phyloP scores from a whole-genome alignment of 140 eudicot species.

The Cichorium intybus region DNA sequence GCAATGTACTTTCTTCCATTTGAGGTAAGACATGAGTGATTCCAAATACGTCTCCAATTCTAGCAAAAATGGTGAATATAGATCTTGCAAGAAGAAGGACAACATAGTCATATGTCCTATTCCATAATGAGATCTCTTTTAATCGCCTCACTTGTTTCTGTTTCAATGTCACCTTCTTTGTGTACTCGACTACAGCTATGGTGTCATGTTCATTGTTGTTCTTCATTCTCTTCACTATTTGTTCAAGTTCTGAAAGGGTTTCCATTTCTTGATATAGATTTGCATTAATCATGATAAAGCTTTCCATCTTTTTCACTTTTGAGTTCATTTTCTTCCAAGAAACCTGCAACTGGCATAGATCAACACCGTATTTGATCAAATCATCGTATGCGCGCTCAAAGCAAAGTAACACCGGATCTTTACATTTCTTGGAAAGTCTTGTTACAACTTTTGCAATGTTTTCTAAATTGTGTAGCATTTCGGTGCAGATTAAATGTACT shows the following conservation, averaged over 20 bases:
- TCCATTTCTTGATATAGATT: slow-evolving; percentile 82
- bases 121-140: slow-evolving; percentile 72
- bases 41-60: slow-evolving; percentile 76
- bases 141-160: slow-evolving; percentile 63
- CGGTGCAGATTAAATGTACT: slow-evolving; percentile 54
- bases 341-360: slow-evolving; percentile 62
- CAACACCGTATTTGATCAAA: slow-evolving; percentile 45
- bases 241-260: slow-evolving; percentile 67
- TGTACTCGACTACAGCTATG: slow-evolving; percentile 45
- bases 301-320: slow-evolving; percentile 73
- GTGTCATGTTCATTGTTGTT: slow-evolving; percentile 42
- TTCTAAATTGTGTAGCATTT: slow-evolving; percentile 55
- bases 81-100: slow-evolving; percentile 69
- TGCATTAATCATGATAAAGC: slow-evolving; percentile 40
- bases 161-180: slow-evolving; percentile 61
- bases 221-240: slow-evolving; percentile 63
- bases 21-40: slow-evolving; percentile 39
- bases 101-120: slow-evolving; percentile 58
- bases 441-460: slow-evolving; percentile 47
- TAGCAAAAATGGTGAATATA: slow-evolving; percentile 49
- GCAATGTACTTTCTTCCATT: slow-evolving; percentile 28
- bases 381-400: slow-evolving; percentile 59
- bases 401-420: slow-evolving; percentile 48
- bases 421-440: slow-evolving; percentile 61
- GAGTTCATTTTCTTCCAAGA: slow-evolving; percentile 62